These are phyloP conservation scores for Gleditsia sinensis DNA, from an alignment of 306 rosid genomes.

Conservation along the genomic window DNA sequence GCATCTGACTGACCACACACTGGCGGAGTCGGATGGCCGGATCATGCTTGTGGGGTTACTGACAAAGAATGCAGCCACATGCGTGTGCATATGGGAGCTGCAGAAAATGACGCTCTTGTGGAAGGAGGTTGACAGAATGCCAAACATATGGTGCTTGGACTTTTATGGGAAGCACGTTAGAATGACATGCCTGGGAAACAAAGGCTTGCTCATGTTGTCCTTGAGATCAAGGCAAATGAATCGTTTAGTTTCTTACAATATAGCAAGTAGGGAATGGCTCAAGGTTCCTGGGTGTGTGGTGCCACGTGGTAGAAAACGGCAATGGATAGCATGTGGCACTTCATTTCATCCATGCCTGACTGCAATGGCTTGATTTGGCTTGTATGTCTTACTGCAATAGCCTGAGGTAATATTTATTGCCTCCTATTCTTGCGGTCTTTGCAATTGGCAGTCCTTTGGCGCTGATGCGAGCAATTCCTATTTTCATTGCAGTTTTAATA, in stretches of 20 bases:
- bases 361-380: conserved; percentile 52
- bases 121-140: conserved; percentile 99
- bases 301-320: conserved; percentile 71
- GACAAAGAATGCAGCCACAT: conserved; percentile 84
- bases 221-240: conserved; percentile 68
- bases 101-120: conserved; percentile 94
- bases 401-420: conserved; percentile 49
- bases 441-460: conserved; percentile 32
- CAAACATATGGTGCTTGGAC: conserved; percentile 97
- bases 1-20: conserved; percentile 66
- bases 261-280: conserved; percentile 74
- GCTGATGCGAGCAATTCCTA: conserved; percentile 28
- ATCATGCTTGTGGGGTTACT: conserved; percentile 85
- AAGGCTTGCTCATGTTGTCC: conserved; percentile 89
- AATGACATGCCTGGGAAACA: conserved; percentile 94
- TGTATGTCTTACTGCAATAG: conserved; percentile 33
- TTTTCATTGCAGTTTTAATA: conserved; percentile 33
- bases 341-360: conserved; percentile 81
- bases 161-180: conserved; percentile 94
- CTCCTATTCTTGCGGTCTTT: background rate
- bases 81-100: conserved; percentile 96
- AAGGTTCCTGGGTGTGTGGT: conserved; percentile 73
- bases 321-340: conserved; percentile 71
- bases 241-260: conserved; percentile 71
- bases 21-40: conserved; percentile 82